Conservation (phyloP, 2,329 filamentous ascomycete genomes). For the Parascedosporium putredinis region DNA sequence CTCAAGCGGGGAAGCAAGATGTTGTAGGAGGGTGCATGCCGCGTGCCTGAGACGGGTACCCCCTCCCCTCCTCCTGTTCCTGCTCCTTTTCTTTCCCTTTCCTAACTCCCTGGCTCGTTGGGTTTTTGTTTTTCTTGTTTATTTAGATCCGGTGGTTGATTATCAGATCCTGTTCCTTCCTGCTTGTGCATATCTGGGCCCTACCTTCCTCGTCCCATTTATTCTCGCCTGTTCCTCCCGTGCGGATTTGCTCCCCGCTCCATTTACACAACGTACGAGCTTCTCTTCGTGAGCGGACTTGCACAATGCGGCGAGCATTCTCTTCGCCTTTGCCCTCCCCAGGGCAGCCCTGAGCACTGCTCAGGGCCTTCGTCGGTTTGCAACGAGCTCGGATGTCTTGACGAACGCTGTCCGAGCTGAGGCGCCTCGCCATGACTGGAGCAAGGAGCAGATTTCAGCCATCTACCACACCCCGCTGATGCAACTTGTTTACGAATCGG, state of each 20-base stretch:
- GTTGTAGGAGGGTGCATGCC: too few species aligned
- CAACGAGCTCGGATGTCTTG: slow-evolving; percentile 20
- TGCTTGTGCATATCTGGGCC: too few species aligned
- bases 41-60: too few species aligned
- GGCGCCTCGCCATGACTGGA: slow-evolving; percentile 63
- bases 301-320: not conserved
- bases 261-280: too few species aligned
- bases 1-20: too few species aligned
- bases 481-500: slow-evolving; percentile 65
- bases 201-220: too few species aligned
- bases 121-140: too few species aligned
- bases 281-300: not conserved
- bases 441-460: slow-evolving; percentile 66
- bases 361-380: not conserved
- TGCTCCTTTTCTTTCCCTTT: not conserved
- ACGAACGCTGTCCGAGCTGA: slow-evolving; percentile 48
- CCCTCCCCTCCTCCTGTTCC: too few species aligned
- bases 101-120: not conserved
- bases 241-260: too few species aligned
- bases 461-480: slow-evolving; percentile 76
- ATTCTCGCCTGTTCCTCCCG: too few species aligned
- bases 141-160: too few species aligned
- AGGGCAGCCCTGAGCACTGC: not conserved
- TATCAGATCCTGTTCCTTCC: too few species aligned
- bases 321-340: not conserved